Percentiles rank a stretch among this genome's conserved stretches.
Conservation (phyloP, 352 stramenopile species). For the Thalassiosira sp. region DNA sequence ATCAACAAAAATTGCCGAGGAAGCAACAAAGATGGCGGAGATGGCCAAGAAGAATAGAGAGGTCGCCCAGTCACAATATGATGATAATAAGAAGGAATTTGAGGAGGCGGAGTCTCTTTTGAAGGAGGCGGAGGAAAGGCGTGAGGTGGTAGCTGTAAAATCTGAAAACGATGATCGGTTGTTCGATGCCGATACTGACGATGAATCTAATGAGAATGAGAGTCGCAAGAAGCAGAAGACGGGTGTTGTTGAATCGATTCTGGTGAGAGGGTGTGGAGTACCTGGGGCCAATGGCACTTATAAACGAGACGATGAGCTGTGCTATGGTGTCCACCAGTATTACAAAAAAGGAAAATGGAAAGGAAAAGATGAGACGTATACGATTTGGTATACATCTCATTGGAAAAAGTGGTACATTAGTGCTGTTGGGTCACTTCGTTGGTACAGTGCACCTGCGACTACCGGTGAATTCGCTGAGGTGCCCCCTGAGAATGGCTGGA, state of each 20-base stretch:
- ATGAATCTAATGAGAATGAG: neutral
- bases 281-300: neutral
- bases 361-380: too few relatives aligned
- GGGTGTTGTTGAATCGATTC: neutral
- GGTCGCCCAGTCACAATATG: neutral
- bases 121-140: neutral
- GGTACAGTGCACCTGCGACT: too few relatives aligned
- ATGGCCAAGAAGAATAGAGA: neutral
- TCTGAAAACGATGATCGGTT: too few relatives aligned
- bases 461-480: too few relatives aligned
- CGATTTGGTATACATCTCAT: too few relatives aligned
- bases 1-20: neutral
- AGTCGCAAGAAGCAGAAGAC: neutral
- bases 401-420: too few relatives aligned
- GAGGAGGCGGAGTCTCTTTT: neutral
- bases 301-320: too few relatives aligned
- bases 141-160: neutral
- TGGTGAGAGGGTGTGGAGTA: neutral
- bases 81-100: neutral
- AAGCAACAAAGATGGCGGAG: neutral
- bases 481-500: too few relatives aligned
- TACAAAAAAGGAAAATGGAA: too few relatives aligned
- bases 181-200: neutral
- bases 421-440: too few relatives aligned
- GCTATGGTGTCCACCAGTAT: too few relatives aligned